Evolutionary conservation across 1,139 yeast species (phyloP).

Genomic region (Candida mesenterica): DNA sequence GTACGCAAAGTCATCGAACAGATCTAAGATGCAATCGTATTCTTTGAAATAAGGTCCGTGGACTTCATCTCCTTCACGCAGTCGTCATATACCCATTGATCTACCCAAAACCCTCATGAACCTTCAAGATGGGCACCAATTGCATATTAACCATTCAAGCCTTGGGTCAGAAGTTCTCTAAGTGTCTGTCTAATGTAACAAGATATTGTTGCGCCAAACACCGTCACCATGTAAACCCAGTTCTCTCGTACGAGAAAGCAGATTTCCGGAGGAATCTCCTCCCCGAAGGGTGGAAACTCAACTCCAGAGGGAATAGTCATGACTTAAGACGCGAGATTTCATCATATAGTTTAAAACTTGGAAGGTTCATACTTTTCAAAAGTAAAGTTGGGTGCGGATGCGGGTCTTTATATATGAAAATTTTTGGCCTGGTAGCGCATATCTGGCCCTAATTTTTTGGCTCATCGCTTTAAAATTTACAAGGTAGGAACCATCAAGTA

Average conservation of each 20-base stretch:
- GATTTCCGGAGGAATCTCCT: conserved; percentile 37
- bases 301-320: conserved; percentile 50
- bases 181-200: conserved; percentile 53
- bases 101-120: background rate
- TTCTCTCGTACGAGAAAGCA: conserved; percentile 34
- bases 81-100: conserved; percentile 10
- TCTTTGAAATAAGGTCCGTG: background rate
- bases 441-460: background rate
- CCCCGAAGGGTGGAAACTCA: conserved; percentile 29
- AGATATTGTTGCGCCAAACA: conserved; percentile 65
- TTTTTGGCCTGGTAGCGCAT: conserved; percentile 21
- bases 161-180: conserved; percentile 49
- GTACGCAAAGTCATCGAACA: conserved; percentile 11
- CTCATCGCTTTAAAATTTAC: conserved; percentile 10
- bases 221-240: conserved; percentile 56
- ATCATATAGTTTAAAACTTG: conserved; percentile 59
- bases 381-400: conserved; percentile 13
- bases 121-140: background rate
- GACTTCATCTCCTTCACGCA: conserved; percentile 8
- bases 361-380: conserved; percentile 43
- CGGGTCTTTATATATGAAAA: conserved; percentile 16
- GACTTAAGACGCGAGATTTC: conserved; percentile 55
- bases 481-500: conserved; percentile 2
- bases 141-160: conserved; percentile 3
- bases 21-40: conserved; percentile 10